Evolutionary conservation across 2,329 filamentous ascomycete genomes (phyloP).

Genomic region (Fusarium camptoceras): DNA sequence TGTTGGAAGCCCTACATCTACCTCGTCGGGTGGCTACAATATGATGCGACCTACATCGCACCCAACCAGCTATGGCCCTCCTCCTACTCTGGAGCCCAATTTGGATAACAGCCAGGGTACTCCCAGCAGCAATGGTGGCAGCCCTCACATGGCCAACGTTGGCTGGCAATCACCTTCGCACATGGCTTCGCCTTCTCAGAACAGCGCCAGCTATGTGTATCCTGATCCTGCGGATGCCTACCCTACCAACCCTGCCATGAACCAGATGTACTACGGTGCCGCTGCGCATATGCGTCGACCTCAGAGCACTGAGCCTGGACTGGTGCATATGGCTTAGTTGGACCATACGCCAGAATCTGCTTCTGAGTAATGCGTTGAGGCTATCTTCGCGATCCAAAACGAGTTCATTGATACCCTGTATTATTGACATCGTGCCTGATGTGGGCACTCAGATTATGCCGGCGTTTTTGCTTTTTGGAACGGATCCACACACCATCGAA

Average conservation of each 20-base stretch:
- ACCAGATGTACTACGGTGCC: conserved; percentile 79
- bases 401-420: conserved; percentile 43
- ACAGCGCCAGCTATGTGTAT: conserved; percentile 77
- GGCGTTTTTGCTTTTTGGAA: conserved; percentile 40
- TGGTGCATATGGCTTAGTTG: conserved; percentile 57
- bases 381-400: conserved; percentile 15
- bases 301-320: conserved; percentile 76
- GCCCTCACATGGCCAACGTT: conserved; percentile 84
- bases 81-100: conserved; percentile 86
- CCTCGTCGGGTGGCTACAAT: conserved; percentile 68
- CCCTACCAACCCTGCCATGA: conserved; percentile 67
- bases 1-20: conserved; percentile 76
- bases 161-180: conserved; percentile 91
- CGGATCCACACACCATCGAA: conserved; percentile 27
- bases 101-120: conserved; percentile 79
- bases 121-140: conserved; percentile 77
- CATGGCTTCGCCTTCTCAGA: conserved; percentile 76
- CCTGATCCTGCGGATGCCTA: conserved; percentile 81
- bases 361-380: conserved; percentile 16
- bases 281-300: conserved; percentile 74
- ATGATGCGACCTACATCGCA: conserved; percentile 83
- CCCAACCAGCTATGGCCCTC: conserved; percentile 83
- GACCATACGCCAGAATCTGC: conserved; percentile 28
- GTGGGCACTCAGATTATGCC: conserved; percentile 24
- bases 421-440: conserved; percentile 33